These are phyloP conservation scores for Alternaria tenuissima DNA, from an alignment of 2,329 filamentous ascomycete genomes.

Conservation along the genomic window DNA sequence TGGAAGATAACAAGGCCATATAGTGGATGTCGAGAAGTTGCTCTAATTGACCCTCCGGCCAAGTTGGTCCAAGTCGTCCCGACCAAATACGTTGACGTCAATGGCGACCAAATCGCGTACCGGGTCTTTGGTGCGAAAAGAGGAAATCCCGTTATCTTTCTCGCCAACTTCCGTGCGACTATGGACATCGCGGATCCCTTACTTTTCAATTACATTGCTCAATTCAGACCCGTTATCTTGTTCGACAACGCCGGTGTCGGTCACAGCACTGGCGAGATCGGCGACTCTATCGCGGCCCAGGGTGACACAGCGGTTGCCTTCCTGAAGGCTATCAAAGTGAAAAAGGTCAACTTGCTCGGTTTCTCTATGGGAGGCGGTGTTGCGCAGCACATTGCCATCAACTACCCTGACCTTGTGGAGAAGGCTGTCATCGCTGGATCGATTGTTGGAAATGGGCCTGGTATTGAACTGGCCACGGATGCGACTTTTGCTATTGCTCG, in stretches of 20 bases:
- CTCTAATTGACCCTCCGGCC: background rate
- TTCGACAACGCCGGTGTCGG: constrained; percentile 61
- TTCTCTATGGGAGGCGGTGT: constrained; percentile 61
- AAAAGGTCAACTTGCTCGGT: constrained; percentile 57
- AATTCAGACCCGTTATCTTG: constrained; percentile 55
- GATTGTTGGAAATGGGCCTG: constrained; percentile 9
- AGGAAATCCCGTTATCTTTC: constrained; percentile 27
- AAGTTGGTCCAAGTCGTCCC: constrained; percentile 12
- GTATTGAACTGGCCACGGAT: background rate
- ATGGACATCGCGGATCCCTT: constrained; percentile 36
- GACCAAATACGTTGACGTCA: constrained; percentile 16
- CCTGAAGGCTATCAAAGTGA: constrained; percentile 41
- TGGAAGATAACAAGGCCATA: no score
- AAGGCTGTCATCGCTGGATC: constrained; percentile 58
- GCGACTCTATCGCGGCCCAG: constrained; percentile 50
- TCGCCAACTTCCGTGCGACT: constrained; percentile 34
- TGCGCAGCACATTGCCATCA: constrained; percentile 57
- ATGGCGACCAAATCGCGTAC: constrained; percentile 29
- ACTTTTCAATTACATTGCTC: constrained; percentile 56
- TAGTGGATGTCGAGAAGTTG: no score
- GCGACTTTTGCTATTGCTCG: background rate
- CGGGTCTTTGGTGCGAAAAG: constrained; percentile 21
- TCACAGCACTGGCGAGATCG: constrained; percentile 55
- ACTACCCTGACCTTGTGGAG: constrained; percentile 46
- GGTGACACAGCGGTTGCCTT: constrained; percentile 38